Percentiles rank a stretch among this genome's conserved stretches.
Evolutionary conservation across 176 grass and related monocot genomes (phyloP).

Genomic region (Pharus latifolius): DNA sequence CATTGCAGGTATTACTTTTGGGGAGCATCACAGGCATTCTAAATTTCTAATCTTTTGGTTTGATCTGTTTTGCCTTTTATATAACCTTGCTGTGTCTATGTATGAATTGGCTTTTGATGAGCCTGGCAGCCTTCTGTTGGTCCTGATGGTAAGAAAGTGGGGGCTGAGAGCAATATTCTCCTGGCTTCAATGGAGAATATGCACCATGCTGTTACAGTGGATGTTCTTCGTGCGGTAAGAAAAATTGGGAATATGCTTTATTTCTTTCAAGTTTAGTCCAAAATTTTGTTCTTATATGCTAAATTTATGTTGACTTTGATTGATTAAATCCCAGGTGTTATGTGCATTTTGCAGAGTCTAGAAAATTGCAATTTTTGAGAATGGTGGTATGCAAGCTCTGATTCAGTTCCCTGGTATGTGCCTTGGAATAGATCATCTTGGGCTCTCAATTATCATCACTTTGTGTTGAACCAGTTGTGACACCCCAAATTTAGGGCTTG

Average conservation of each 20-base stretch:
- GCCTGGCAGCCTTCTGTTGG: conserved; percentile 50
- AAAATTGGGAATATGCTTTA: not conserved
- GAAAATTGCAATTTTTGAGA: conserved; percentile 98
- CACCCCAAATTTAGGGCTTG: too few species aligned
- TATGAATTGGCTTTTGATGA: conserved; percentile 4
- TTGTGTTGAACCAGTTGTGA: not conserved
- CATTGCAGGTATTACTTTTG: conserved; percentile 54
- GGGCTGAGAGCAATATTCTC: conserved; percentile 90
- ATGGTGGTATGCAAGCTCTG: conserved; percentile 81
- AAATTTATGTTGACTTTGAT: not conserved
- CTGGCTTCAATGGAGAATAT: conserved; percentile 91
- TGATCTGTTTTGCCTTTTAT: conserved; percentile 19
- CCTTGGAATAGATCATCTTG: not conserved
- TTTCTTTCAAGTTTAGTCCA: not conserved
- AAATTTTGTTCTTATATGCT: not conserved
- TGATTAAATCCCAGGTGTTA: conserved; percentile 75
- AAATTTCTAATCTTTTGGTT: conserved; percentile 20
- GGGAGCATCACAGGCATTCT: not conserved
- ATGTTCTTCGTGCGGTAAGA: conserved; percentile 90
- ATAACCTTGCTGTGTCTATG: not conserved
- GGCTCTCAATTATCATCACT: not conserved
- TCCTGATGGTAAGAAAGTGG: conserved; percentile 72
- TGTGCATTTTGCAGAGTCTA: conserved; percentile 78
- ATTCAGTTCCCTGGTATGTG: conserved; percentile 85
- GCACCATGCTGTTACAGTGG: conserved; percentile 79